Evolutionary conservation across 306 rosid genomes (phyloP).

Genomic region (Medicago ruthenica): DNA sequence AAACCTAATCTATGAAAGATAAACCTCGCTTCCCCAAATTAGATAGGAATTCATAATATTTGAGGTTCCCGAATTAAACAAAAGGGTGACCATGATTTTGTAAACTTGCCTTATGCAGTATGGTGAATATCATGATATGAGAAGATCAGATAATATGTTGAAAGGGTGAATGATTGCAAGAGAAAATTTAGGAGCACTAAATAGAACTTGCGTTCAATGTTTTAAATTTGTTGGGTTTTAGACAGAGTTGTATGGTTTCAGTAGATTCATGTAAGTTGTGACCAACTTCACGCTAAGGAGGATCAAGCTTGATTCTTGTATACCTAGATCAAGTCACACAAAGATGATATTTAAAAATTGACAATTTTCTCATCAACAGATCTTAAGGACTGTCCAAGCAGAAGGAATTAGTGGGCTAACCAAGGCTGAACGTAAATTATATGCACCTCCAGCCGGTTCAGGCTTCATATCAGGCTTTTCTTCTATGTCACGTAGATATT

Average conservation of each 20-base stretch:
- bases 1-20: not conserved
- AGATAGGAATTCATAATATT: conserved; percentile 1
- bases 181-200: conserved; percentile 21
- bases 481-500: conserved; percentile 65
- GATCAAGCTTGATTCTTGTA: conserved; percentile 11
- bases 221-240: conserved; percentile 23
- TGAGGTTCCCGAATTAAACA: conserved; percentile 12
- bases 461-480: conserved; percentile 86
- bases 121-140: conserved; percentile 24
- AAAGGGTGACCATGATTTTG: not conserved
- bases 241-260: not conserved
- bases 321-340: conserved; percentile 18
- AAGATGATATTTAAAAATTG: conserved; percentile 34
- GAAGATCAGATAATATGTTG: conserved; percentile 4
- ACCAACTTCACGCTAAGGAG: not conserved
- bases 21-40: not conserved
- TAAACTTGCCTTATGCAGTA: not conserved
- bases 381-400: conserved; percentile 87
- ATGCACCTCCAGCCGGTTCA: conserved; percentile 96
- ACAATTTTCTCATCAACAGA: conserved; percentile 51
- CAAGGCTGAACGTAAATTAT: conserved; percentile 73
- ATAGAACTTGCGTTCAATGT: not conserved
- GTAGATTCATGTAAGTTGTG: not conserved
- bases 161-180: conserved; percentile 1
- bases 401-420: conserved; percentile 90